Conservation (phyloP, 257 asterid species). For the Mitragyna speciosa region DNA sequence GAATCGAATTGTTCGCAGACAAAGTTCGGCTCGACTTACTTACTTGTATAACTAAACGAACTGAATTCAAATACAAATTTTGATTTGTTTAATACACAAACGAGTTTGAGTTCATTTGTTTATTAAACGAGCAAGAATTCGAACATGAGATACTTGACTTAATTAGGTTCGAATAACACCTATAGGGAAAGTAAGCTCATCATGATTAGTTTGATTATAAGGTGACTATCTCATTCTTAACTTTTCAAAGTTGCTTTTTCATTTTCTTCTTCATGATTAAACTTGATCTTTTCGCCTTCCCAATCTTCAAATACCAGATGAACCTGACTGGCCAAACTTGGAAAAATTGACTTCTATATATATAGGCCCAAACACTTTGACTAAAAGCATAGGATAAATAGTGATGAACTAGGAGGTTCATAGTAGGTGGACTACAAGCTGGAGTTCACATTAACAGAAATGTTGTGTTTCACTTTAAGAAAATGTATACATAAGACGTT, state of each 20-base stretch:
- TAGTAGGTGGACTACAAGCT: background rate
- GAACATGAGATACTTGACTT: too few species aligned
- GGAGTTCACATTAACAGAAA: conserved; percentile 3
- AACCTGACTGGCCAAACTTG: background rate
- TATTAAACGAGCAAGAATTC: too few species aligned
- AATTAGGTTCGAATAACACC: too few species aligned
- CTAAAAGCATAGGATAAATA: background rate
- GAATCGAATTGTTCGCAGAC: too few species aligned
- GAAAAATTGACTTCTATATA: background rate
- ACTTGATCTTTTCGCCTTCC: background rate
- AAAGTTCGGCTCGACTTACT: too few species aligned
- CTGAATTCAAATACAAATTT: too few species aligned
- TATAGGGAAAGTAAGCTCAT: background rate
- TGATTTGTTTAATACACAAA: too few species aligned
- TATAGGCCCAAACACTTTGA: conserved; percentile 12
- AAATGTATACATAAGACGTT: background rate
- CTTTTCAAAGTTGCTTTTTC: conserved; percentile 7
- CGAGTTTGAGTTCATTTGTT: too few species aligned
- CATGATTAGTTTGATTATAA: conserved; percentile 8
- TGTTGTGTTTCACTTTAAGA: conserved; percentile 1
- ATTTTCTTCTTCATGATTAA: conserved; percentile 12
- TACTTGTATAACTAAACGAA: too few species aligned
- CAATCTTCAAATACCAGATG: background rate
- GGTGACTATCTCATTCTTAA: background rate
- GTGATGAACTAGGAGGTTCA: background rate